Conservation (phyloP, 495 filamentous ascomycete genomes). For the Neurospora tetraspora region DNA sequence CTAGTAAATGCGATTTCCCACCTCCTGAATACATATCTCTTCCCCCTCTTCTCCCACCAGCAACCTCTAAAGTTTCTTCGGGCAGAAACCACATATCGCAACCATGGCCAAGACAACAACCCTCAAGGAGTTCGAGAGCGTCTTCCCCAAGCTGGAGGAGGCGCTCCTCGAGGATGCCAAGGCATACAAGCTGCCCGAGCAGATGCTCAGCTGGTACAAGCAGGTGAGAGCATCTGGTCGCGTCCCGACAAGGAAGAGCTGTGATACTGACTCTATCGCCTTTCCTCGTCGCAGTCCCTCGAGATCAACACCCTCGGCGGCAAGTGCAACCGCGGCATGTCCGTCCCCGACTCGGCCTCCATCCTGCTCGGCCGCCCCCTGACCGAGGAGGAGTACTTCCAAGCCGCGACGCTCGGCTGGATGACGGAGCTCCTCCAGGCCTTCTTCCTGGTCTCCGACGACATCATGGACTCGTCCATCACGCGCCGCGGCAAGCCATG, state of each 20-base stretch:
- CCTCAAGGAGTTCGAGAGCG: slow-evolving; percentile 73
- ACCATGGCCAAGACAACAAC: slow-evolving; percentile 58
- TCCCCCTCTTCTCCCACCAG: neutral
- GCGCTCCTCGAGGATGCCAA: slow-evolving; percentile 66
- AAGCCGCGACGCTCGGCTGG: slow-evolving; percentile 82
- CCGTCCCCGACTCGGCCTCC: slow-evolving; percentile 81
- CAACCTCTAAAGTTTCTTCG: neutral
- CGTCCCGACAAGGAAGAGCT: neutral
- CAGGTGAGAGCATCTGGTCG: slow-evolving; percentile 44
- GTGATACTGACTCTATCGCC: slow-evolving; percentile 10
- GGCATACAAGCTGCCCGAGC: slow-evolving; percentile 69
- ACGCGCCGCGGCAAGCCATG: slow-evolving; percentile 88
- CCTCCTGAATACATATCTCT: neutral
- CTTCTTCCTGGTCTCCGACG: slow-evolving; percentile 96
- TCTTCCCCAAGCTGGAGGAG: slow-evolving; percentile 72
- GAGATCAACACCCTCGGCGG: slow-evolving; percentile 82
- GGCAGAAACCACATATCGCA: neutral
- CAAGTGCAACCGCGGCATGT: slow-evolving; percentile 98
- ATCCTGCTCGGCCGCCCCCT: slow-evolving; percentile 66
- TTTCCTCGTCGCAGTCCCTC: slow-evolving; percentile 46
- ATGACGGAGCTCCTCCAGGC: slow-evolving; percentile 95
- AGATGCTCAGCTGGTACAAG: slow-evolving; percentile 80
- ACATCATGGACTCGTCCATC: slow-evolving; percentile 94
- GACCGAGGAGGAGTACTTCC: slow-evolving; percentile 70
- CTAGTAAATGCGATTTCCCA: neutral